Percentiles rank a stretch among this genome's conserved stretches.
Conservation (phyloP, 495 filamentous ascomycete species). For the Xylaria nigripes region DNA sequence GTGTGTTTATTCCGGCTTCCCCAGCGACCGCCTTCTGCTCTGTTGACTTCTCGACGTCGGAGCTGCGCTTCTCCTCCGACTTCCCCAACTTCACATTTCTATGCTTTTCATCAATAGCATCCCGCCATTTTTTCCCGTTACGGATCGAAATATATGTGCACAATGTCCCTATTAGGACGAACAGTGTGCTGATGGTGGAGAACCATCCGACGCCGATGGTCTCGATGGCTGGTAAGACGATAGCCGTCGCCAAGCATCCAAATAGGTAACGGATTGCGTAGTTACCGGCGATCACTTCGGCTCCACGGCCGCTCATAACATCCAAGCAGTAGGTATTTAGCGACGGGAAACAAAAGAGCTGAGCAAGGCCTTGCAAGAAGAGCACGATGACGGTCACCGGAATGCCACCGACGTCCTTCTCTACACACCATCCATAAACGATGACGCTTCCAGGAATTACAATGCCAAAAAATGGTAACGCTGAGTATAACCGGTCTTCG, state of each 20-base stretch:
- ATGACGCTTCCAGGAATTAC: conserved; percentile 58
- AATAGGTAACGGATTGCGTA: conserved; percentile 65
- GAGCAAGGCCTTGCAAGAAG: conserved; percentile 63
- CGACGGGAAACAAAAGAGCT: conserved; percentile 65
- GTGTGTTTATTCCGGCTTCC: background rate
- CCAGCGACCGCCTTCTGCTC: background rate
- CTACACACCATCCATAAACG: conserved; percentile 64
- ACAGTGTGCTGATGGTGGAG: conserved; percentile 47
- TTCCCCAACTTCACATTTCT: conserved; percentile 20
- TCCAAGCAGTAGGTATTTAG: conserved; percentile 71
- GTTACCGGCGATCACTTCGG: conserved; percentile 65
- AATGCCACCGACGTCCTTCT: conserved; percentile 58
- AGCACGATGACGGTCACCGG: conserved; percentile 60
- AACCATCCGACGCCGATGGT: conserved; percentile 63
- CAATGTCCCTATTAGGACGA: conserved; percentile 42
- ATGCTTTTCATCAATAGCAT: conserved; percentile 39
- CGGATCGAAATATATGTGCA: conserved; percentile 41
- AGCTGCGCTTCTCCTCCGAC: conserved; percentile 7
- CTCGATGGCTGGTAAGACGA: conserved; percentile 58
- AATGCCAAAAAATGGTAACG: conserved; percentile 50
- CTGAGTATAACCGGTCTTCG: conserved; percentile 59
- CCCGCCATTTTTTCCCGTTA: conserved; percentile 49
- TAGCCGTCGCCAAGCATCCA: conserved; percentile 55
- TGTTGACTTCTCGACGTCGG: background rate
- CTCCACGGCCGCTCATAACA: conserved; percentile 57